Evolutionary conservation across 225 moss, liverwort and hornwort species (phyloP).

Genomic region (Physcomitrellopsis africana): DNA sequence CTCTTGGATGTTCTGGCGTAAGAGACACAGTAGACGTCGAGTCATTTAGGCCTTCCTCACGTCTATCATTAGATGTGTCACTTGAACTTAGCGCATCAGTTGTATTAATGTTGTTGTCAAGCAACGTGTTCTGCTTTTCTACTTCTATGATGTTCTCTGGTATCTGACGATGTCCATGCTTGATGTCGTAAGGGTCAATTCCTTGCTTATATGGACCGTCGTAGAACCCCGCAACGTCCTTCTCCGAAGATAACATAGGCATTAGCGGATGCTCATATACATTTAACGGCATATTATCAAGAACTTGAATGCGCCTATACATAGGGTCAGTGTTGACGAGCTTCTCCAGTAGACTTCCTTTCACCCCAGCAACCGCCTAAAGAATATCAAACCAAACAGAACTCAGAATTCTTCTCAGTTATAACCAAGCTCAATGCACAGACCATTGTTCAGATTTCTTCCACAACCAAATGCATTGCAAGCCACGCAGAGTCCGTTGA

Average conservation of each 20-base stretch:
- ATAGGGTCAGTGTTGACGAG: slow-evolving; percentile 51
- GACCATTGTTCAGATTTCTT: slow-evolving; percentile 4
- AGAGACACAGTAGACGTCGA: slow-evolving; percentile 11
- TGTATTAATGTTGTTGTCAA: slow-evolving; percentile 14
- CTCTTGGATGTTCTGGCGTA: slow-evolving; percentile 19
- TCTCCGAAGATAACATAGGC: slow-evolving; percentile 32
- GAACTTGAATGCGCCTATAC: slow-evolving; percentile 50
- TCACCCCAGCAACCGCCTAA: slow-evolving; percentile 55
- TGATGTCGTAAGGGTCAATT: slow-evolving; percentile 12
- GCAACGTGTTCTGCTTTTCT: not conserved
- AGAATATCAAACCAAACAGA: slow-evolving; percentile 17
- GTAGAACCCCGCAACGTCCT: slow-evolving; percentile 12
- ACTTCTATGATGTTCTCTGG: slow-evolving; percentile 11
- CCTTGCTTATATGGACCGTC: slow-evolving; percentile 33
- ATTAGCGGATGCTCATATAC: slow-evolving; percentile 25
- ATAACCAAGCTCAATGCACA: not conserved
- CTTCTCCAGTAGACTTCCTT: slow-evolving; percentile 54
- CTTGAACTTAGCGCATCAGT: slow-evolving; percentile 5
- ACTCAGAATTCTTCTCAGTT: slow-evolving; percentile 3
- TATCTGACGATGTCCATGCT: not conserved
- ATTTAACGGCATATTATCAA: slow-evolving; percentile 34
- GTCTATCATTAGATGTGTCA: not conserved
- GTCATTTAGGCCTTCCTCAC: not conserved
- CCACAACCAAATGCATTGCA: slow-evolving; percentile 1
- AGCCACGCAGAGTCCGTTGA: not conserved